Evolutionary conservation across 2,329 filamentous ascomycete species (phyloP), one percentile per base, ranked within the genome.

Genomic region (Verruconis gallopava): DNA sequence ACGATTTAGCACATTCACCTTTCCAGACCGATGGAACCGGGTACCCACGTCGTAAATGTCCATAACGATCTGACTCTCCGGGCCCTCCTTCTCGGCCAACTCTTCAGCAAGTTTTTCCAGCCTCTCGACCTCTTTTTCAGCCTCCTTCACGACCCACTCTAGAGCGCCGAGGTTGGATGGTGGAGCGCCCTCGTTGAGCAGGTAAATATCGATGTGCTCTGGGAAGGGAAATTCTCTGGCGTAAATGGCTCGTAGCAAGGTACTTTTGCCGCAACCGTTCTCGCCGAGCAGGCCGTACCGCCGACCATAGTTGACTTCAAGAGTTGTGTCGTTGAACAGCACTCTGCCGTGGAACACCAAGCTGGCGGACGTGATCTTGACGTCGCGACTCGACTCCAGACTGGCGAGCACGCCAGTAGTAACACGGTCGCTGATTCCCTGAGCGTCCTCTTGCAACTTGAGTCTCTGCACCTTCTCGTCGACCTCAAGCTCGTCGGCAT

Each of bases 201-300:
- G 79, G 69, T 98, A 98, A 65, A 98, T 93, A 65, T 98, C 93
- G 63, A 98, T 74, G 64, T 95, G 88, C 20, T 94, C 83, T 47
- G 91, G 93, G 59, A 98, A 84, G 49, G 91, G 93, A 62, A 79
- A 98, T 66, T 98, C 93, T 67, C 91, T 83, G 58, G 79, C 80
- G 54, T 82, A 81, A 60, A 98, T 94, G 51, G 91, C 77, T 71
- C 95, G 96, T 60, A 98, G 76, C 22, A 98, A 67, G n/a, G 91
- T 98, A 50, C 84, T 93, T 75, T 98, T 98, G 63, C 91, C 91
- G 66, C 91, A 98, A 51, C 91, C 91, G 81, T 98, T 98, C 75
- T 98, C 91, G 58, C 91, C 91, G 50, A 98, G 71, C 45, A 98
- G 72, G 62, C 91, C 91, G 62, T 98, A 98, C 56, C 91, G 79